Conservation (phyloP, 345 rosid genomes). For the Cardamine occulta region DNA sequence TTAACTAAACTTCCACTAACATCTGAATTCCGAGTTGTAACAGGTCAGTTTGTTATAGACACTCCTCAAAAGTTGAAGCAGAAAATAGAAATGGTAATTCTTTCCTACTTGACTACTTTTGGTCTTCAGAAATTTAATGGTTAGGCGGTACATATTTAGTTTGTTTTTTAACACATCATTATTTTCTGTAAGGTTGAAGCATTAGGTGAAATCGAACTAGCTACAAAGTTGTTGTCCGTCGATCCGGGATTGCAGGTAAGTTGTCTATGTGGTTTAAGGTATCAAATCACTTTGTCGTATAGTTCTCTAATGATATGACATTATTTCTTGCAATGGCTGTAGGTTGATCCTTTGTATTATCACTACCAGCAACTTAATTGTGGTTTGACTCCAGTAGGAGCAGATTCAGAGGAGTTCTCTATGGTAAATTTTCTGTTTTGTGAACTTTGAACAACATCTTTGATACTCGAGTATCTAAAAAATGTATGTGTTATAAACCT, state of each 20-base stretch:
- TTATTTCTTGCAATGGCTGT: slow-evolving; percentile 13
- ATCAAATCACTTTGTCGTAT: slow-evolving; percentile 10
- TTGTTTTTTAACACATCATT: slow-evolving; percentile 27
- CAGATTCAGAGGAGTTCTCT: slow-evolving; percentile 64
- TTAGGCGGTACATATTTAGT: slow-evolving; percentile 4
- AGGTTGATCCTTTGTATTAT: slow-evolving; percentile 81
- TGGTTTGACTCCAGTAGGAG: slow-evolving; percentile 63
- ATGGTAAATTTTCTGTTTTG: slow-evolving; percentile 51
- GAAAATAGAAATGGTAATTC: slow-evolving; percentile 84
- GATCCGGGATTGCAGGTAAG: slow-evolving; percentile 59
- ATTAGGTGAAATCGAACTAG: slow-evolving; percentile 85
- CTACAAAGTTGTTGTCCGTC: slow-evolving; percentile 71
- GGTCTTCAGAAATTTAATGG: slow-evolving; percentile 6
- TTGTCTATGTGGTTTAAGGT: slow-evolving; percentile 6
- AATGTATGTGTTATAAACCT: too few species aligned
- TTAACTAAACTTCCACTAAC: slow-evolving; percentile 25
- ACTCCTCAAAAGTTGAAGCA: slow-evolving; percentile 80
- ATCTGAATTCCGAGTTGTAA: slow-evolving; percentile 39
- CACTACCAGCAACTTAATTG: slow-evolving; percentile 75
- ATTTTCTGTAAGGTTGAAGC: slow-evolving; percentile 72
- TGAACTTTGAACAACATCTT: too few species aligned
- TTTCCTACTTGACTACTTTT: slow-evolving; percentile 20
- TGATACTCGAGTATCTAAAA: too few species aligned
- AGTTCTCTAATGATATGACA: slow-evolving; percentile 1
- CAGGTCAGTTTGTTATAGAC: slow-evolving; percentile 89